Evolutionary conservation across 106 monocot species (phyloP).

Genomic region (Dendrobium nobile): DNA sequence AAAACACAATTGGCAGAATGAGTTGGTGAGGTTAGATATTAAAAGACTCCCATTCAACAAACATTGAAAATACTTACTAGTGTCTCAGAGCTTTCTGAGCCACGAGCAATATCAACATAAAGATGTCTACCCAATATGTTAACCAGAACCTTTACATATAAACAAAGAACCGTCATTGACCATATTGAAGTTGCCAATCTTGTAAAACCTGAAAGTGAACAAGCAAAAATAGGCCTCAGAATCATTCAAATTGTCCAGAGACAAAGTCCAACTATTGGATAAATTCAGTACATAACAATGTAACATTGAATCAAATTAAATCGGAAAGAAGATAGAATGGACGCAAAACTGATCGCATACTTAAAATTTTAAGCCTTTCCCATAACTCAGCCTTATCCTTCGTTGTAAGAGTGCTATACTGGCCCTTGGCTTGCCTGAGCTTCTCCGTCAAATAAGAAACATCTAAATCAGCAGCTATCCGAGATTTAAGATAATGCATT

Average conservation of each 20-base stretch:
- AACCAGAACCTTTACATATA: conserved; percentile 82
- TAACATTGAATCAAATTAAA: conserved; percentile 3
- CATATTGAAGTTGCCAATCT: conserved; percentile 72
- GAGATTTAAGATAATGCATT: conserved; percentile 42
- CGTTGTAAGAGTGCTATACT: conserved; percentile 19
- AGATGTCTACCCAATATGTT: conserved; percentile 96
- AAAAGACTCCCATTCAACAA: background rate
- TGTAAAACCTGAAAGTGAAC: conserved; percentile 56
- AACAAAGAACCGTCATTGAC: conserved; percentile 75
- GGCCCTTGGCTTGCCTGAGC: conserved; percentile 71
- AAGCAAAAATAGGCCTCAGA: background rate
- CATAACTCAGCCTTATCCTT: conserved; percentile 73
- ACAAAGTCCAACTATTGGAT: background rate
- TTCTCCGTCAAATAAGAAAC: conserved; percentile 66
- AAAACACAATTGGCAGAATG: too few relatives aligned
- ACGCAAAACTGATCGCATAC: conserved; percentile 26
- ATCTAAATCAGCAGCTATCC: conserved; percentile 58
- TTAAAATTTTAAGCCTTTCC: conserved; percentile 79
- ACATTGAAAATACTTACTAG: conserved; percentile 22
- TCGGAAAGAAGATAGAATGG: background rate
- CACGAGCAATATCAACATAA: conserved; percentile 68
- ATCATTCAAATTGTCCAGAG: background rate
- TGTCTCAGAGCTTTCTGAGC: conserved; percentile 33
- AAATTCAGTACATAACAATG: background rate
- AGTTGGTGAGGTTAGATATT: background rate